Percentiles rank a stretch among this genome's conserved stretches.
Evolutionary conservation across 108 stramenopile genomes (phyloP).

Genomic region (Fragilariopsis cylindrus): DNA sequence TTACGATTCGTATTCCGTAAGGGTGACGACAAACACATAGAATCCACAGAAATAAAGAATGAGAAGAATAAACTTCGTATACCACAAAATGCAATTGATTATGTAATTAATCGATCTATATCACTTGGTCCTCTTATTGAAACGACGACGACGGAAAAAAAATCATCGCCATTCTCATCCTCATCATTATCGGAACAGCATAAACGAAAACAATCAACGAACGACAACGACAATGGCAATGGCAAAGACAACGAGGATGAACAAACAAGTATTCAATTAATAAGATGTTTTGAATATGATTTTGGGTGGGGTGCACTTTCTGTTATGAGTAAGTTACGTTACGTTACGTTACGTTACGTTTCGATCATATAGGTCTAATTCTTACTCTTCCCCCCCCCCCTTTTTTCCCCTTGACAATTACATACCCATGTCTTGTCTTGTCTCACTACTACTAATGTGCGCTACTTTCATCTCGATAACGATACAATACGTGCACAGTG

Average conservation of each 20-base stretch:
- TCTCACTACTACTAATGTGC: too few relatives aligned
- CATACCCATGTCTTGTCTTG: too few relatives aligned
- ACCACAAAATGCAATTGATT: background rate
- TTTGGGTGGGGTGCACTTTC: background rate
- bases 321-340: background rate
- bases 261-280: background rate
- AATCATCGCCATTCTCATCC: background rate
- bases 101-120: background rate
- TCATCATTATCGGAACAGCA: too few relatives aligned
- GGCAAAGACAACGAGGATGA: background rate
- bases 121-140: background rate
- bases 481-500: background rate
- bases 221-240: background rate
- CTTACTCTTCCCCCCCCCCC: too few relatives aligned
- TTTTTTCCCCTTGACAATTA: too few relatives aligned
- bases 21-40: background rate
- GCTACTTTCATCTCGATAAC: too few relatives aligned
- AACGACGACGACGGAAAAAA: background rate
- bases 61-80: background rate
- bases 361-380: too few relatives aligned
- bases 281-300: conserved; percentile 2
- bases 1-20: background rate
- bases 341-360: too few relatives aligned
- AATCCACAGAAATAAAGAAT: background rate
- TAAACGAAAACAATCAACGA: too few relatives aligned